Evolutionary conservation across 345 rosid species (phyloP).

Genomic region (Turritis glabra): DNA sequence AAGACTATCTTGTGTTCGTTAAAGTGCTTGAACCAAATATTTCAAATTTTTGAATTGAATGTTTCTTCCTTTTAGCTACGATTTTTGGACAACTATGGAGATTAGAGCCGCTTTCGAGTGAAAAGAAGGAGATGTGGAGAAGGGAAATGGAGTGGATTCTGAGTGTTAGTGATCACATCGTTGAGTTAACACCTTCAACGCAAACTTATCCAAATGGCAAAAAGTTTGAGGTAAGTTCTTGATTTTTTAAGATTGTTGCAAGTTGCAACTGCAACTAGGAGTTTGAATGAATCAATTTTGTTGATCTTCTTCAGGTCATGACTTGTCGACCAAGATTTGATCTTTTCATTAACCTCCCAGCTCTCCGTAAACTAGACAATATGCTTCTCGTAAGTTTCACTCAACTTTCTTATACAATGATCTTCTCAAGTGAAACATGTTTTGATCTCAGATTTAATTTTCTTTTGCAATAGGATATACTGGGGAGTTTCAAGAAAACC

Average conservation of each 20-base stretch:
- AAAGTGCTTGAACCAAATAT: neutral
- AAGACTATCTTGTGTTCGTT: neutral
- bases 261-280: neutral
- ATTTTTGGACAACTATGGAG: slow-evolving; percentile 97
- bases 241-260: neutral
- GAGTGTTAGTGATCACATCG: slow-evolving; percentile 84
- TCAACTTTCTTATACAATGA: neutral
- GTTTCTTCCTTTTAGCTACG: slow-evolving; percentile 52
- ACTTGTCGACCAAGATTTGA: slow-evolving; percentile 90
- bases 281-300: neutral
- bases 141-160: slow-evolving; percentile 94
- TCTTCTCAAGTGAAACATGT: neutral
- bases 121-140: slow-evolving; percentile 88
- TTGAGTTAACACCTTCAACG: slow-evolving; percentile 86
- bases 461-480: slow-evolving; percentile 55
- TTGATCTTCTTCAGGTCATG: slow-evolving; percentile 66
- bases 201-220: slow-evolving; percentile 88
- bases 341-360: slow-evolving; percentile 85
- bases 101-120: slow-evolving; percentile 68
- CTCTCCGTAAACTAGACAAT: slow-evolving; percentile 81
- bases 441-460: neutral
- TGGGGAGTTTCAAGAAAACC: slow-evolving; percentile 67
- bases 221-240: slow-evolving; percentile 71
- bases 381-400: slow-evolving; percentile 82
- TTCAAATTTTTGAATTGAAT: neutral